These are phyloP conservation scores for Suillus brevipes DNA, from an alignment of 768 basidiomycete genomes.

Conservation along the genomic window DNA sequence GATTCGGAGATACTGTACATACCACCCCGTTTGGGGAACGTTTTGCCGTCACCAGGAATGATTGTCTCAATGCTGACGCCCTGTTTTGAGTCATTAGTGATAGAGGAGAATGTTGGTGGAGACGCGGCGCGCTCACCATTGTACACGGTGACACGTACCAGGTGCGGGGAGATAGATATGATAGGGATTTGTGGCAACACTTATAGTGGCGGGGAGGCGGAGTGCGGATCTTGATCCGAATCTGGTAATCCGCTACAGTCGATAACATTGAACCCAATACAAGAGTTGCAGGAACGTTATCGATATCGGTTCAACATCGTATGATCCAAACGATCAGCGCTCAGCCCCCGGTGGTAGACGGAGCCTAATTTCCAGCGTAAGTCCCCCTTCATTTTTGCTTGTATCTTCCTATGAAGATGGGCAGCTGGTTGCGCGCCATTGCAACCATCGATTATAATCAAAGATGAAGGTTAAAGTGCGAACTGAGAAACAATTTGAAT, in stretches of 20 bases:
- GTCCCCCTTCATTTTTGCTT: not conserved
- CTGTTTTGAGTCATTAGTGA: constrained; percentile 36
- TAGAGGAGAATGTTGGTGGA: constrained; percentile 2
- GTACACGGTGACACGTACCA: constrained; percentile 29
- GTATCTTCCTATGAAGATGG: not conserved
- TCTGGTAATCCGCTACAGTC: constrained; percentile 27
- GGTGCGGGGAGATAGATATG: constrained; percentile 23
- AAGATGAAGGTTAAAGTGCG: not conserved
- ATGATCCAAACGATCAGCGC: not conserved
- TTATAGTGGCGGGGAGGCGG: constrained; percentile 51
- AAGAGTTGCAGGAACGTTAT: constrained; percentile 9
- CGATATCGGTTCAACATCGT: constrained; percentile 10
- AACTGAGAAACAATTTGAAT: constrained; percentile 5
- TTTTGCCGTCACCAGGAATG: constrained; percentile 58
- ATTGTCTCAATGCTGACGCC: constrained; percentile 69
- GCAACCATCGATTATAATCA: not conserved
- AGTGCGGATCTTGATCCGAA: constrained; percentile 80
- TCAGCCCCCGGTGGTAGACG: not conserved
- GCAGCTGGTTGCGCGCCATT: constrained; percentile 1
- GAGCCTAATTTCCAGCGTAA: constrained; percentile 1
- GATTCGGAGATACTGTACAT: constrained; percentile 31
- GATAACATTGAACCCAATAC: constrained; percentile 12
- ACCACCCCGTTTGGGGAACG: constrained; percentile 74
- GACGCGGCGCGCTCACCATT: constrained; percentile 28
- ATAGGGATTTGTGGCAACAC: constrained; percentile 29